These are phyloP conservation scores for Geranium brycei DNA, from an alignment of 345 rosid genomes.

Conservation along the genomic window DNA sequence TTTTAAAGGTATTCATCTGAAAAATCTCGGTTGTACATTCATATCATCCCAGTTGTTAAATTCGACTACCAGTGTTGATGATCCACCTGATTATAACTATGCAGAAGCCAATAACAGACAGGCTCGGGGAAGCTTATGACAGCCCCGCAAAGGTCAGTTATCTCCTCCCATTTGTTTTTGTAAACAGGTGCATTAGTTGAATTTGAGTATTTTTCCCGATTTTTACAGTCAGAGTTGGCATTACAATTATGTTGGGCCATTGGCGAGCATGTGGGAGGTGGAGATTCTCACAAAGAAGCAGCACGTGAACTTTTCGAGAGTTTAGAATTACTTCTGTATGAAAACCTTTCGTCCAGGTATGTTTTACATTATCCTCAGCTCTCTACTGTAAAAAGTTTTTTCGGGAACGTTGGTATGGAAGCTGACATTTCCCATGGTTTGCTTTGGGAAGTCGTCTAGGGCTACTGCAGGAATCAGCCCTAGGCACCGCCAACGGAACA, in stretches of 20 bases:
- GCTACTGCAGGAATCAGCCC: conserved; percentile 46
- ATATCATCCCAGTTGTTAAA: not conserved
- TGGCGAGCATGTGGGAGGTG: conserved; percentile 96
- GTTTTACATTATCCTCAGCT: not conserved
- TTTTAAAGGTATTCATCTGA: conserved; percentile 47
- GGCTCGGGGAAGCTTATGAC: conserved; percentile 93
- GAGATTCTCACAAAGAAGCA: conserved; percentile 69
- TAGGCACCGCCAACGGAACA: conserved; percentile 22
- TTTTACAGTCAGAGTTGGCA: conserved; percentile 65
- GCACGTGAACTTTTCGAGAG: conserved; percentile 97
- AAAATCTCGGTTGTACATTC: conserved; percentile 1
- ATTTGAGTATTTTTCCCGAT: not conserved
- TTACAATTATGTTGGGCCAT: conserved; percentile 94
- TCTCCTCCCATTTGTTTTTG: conserved; percentile 4
- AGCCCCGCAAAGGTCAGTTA: conserved; percentile 66
- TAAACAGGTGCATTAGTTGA: conserved; percentile 3
- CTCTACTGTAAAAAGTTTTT: not conserved
- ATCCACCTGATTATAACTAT: not conserved
- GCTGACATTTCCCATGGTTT: not conserved
- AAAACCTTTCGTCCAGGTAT: conserved; percentile 83
- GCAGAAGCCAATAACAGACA: conserved; percentile 90
- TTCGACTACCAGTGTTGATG: not conserved
- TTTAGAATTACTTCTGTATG: conserved; percentile 80
- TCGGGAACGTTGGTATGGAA: too few species aligned
- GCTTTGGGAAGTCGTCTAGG: conserved; percentile 55